phyloP scores from a whole-genome alignment of 1,284 basidiomycete genomes.

The Leccinum fallax region DNA sequence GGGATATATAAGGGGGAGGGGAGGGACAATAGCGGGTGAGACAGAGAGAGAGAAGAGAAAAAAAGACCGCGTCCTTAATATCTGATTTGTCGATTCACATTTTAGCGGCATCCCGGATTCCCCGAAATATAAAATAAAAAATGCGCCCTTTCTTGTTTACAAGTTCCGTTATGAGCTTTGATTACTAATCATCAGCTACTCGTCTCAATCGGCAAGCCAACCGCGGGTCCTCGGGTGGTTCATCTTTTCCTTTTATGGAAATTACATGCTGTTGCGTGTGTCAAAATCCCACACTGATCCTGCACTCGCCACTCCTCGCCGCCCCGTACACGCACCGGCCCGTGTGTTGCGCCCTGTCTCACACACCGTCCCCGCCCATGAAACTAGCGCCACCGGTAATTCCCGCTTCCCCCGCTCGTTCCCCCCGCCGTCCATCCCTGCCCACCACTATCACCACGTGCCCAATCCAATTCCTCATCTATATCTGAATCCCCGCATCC shows the following conservation, averaged over 20 bases:
- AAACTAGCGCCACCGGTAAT: conserved; percentile 32
- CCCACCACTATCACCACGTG: background rate
- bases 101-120: conserved; percentile 30
- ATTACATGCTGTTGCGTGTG: conserved; percentile 29
- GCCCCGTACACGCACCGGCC: conserved; percentile 17
- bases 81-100: conserved; percentile 41
- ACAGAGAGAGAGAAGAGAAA: conserved; percentile 15
- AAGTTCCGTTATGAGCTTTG: conserved; percentile 38
- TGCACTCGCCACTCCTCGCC: conserved; percentile 27
- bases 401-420: conserved; percentile 18
- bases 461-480: conserved; percentile 1
- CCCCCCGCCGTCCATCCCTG: conserved; percentile 17
- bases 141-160: conserved; percentile 28
- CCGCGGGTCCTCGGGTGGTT: conserved; percentile 37
- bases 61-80: conserved; percentile 39
- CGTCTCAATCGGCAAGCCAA: conserved; percentile 32
- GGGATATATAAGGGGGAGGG: conserved; percentile 17
- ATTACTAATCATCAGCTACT: conserved; percentile 27
- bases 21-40: conserved; percentile 17
- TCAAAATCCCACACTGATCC: conserved; percentile 25
- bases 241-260: conserved; percentile 17
- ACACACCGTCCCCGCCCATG: conserved; percentile 13
- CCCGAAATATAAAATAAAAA: conserved; percentile 19
- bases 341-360: conserved; percentile 14
- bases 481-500: conserved; percentile 8